These are phyloP conservation scores for Volvox africanus DNA, from an alignment of 139 green algal species.

Conservation along the genomic window DNA sequence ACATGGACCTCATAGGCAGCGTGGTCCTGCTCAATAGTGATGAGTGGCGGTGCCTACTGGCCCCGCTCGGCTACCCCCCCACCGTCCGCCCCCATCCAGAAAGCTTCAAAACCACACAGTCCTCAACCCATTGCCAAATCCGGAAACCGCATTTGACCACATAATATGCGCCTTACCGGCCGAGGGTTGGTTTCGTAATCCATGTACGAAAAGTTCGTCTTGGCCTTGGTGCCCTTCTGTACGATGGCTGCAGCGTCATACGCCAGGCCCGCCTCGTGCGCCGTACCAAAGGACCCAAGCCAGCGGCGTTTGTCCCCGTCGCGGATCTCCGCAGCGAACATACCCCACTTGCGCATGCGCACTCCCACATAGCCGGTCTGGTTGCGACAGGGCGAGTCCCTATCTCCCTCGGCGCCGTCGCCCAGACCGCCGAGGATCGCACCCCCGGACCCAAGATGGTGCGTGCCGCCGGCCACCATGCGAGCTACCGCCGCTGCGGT, in stretches of 20 bases:
- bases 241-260: conserved; percentile 86
- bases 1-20: too few species aligned
- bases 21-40: too few species aligned
- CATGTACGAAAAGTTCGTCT: conserved; percentile 83
- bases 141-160: too few species aligned
- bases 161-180: neutral
- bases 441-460: neutral
- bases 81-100: too few species aligned
- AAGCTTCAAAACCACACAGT: too few species aligned
- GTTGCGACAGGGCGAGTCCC: conserved; percentile 56
- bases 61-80: too few species aligned
- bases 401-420: neutral
- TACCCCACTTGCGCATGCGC: conserved; percentile 83
- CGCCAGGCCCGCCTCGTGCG: conserved; percentile 76
- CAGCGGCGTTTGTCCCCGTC: conserved; percentile 81
- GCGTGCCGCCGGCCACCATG: neutral
- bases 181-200: conserved; percentile 48
- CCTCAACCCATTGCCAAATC: neutral
- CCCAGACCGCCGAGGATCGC: neutral
- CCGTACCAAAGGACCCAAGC: conserved; percentile 82
- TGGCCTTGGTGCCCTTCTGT: conserved; percentile 77
- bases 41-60: too few species aligned
- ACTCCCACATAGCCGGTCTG: conserved; percentile 84
- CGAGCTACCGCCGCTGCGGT: neutral
- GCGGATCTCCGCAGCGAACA: conserved; percentile 87